These are phyloP conservation scores for Gynostemma pentaphyllum DNA, from an alignment of 306 rosid species.

Conservation along the genomic window DNA sequence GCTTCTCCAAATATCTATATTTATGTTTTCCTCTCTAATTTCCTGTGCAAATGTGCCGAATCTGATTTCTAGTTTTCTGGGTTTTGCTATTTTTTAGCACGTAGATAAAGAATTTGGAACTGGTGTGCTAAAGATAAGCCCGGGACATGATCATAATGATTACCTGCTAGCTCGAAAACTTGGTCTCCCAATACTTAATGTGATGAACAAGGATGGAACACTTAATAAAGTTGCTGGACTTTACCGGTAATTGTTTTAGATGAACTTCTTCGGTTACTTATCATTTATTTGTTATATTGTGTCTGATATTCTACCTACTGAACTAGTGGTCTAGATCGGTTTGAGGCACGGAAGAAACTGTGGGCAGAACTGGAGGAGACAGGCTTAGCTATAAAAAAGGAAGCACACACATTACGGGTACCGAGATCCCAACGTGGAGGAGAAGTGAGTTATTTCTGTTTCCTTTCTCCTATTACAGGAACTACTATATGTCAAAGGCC, in stretches of 20 bases:
- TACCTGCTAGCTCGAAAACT: conserved; percentile 86
- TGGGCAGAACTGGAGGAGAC: conserved; percentile 96
- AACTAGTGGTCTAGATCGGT: conserved; percentile 87
- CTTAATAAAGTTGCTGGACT: conserved; percentile 83
- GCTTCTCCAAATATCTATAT: background rate
- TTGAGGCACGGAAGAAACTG: conserved; percentile 82
- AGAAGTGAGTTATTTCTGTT: conserved; percentile 49
- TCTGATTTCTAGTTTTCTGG: background rate
- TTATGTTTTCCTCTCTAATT: background rate
- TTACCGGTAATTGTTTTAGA: conserved; percentile 44
- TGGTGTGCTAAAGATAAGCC: conserved; percentile 91
- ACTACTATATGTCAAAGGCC: background rate
- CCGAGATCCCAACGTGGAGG: conserved; percentile 99
- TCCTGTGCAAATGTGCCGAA: conserved; percentile 2
- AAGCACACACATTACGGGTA: conserved; percentile 76
- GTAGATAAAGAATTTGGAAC: conserved; percentile 95
- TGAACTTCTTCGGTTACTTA: conserved; percentile 9
- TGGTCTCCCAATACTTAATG: conserved; percentile 93
- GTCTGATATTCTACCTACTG: conserved; percentile 20
- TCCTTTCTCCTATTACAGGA: background rate
- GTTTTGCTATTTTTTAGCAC: conserved; percentile 31
- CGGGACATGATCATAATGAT: conserved; percentile 97
- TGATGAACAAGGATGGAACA: conserved; percentile 97
- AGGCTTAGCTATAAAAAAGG: conserved; percentile 72
- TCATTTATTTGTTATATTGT: background rate